phyloP scores from a whole-genome alignment of 2,329 filamentous ascomycete genomes.

The Periconia sp. region DNA sequence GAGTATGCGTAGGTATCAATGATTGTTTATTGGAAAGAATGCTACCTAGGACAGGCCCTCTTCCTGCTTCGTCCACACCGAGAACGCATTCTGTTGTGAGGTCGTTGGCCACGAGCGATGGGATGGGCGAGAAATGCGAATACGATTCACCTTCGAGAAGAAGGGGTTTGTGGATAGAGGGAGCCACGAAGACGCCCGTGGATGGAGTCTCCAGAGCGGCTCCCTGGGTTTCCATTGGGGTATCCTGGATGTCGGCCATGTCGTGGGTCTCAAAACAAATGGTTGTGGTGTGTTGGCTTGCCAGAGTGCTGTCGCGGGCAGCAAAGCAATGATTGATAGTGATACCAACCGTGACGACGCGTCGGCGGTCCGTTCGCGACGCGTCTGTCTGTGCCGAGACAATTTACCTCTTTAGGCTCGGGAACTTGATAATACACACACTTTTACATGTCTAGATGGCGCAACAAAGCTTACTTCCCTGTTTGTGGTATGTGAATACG shows the following conservation, averaged over 20 bases:
- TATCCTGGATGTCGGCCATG: slow-evolving; percentile 35
- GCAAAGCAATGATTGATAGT: too few species aligned
- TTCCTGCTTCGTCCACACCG: slow-evolving; percentile 90
- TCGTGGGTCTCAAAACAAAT: neutral
- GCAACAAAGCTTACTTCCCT: too few species aligned
- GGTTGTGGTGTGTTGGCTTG: too few species aligned
- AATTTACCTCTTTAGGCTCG: too few species aligned
- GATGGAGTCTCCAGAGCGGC: slow-evolving; percentile 39
- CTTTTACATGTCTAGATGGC: too few species aligned
- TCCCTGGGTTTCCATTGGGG: slow-evolving; percentile 38
- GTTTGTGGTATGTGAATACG: too few species aligned
- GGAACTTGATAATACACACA: too few species aligned
- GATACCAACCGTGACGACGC: neutral
- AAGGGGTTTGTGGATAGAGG: slow-evolving; percentile 45
- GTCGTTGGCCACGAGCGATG: slow-evolving; percentile 42
- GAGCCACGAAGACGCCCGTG: slow-evolving; percentile 47
- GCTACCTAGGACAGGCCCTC: slow-evolving; percentile 86
- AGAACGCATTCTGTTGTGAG: slow-evolving; percentile 68
- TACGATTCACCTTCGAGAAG: slow-evolving; percentile 50
- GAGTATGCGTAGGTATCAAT: slow-evolving; percentile 7
- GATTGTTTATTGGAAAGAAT: slow-evolving; percentile 30
- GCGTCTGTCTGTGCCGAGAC: too few species aligned
- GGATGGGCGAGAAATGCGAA: slow-evolving; percentile 51
- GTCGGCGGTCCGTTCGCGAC: neutral
- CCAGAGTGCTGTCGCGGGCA: too few species aligned